Evolutionary conservation across 2,329 filamentous ascomycete genomes (phyloP).

Genomic region (Paradendryphiella salina): DNA sequence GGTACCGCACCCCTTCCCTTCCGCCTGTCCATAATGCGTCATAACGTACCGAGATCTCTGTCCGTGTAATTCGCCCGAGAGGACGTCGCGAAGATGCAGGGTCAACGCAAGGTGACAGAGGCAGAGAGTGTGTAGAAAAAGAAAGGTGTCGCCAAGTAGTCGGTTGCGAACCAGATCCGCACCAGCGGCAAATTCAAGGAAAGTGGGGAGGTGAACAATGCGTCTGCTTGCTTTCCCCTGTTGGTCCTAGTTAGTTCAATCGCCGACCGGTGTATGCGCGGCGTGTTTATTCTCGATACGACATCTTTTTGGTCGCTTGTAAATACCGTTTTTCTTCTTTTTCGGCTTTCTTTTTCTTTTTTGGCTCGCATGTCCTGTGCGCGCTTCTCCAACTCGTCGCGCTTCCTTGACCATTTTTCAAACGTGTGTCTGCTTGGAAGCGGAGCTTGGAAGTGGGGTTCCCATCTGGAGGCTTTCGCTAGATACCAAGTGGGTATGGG

Average conservation of each 20-base stretch:
- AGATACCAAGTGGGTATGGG: conserved; percentile 6
- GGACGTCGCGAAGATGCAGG: no score
- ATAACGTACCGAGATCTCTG: no score
- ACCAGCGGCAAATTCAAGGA: conserved; percentile 7
- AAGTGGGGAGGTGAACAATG: conserved; percentile 5
- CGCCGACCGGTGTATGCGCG: conserved; percentile 3
- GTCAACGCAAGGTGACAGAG: neutral
- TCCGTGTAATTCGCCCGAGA: no score
- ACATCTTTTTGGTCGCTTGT: no score
- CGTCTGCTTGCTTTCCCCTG: neutral
- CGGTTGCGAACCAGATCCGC: conserved; percentile 15
- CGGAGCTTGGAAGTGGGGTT: neutral
- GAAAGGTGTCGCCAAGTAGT: conserved; percentile 4
- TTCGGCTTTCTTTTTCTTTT: no score
- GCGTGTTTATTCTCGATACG: neutral
- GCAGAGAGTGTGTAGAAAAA: neutral
- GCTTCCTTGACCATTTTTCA: neutral
- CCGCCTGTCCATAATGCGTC: neutral
- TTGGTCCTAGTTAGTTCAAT: neutral
- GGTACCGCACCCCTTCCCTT: neutral
- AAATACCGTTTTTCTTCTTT: no score
- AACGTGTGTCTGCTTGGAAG: neutral
- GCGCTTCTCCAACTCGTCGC: neutral
- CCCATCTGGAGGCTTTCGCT: no score
- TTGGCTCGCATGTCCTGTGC: no score